Evolutionary conservation across 306 rosid genomes (phyloP).

Genomic region (Inga oerstediana): DNA sequence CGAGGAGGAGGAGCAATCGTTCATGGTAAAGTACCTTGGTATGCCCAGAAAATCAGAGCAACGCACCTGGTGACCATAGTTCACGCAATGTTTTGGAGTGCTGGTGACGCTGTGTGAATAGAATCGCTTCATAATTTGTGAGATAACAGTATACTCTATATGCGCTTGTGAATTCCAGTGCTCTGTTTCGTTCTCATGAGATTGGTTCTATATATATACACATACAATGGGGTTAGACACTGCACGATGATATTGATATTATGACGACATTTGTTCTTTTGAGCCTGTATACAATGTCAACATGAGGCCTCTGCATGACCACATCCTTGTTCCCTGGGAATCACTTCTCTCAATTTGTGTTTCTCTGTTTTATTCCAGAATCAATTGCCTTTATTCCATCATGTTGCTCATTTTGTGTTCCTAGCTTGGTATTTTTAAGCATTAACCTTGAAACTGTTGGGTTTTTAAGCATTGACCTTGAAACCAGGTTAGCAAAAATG

Average conservation of each 20-base stretch:
- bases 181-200: neutral
- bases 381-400: neutral
- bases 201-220: neutral
- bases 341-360: neutral
- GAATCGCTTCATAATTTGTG: neutral
- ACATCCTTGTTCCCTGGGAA: neutral
- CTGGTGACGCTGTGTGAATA: neutral
- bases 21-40: neutral
- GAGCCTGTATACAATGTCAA: neutral
- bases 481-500: neutral
- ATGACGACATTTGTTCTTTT: constrained; percentile 19
- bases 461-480: neutral
- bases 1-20: neutral
- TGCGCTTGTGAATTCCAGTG: neutral
- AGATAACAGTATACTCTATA: neutral
- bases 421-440: neutral
- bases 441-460: neutral
- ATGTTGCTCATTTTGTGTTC: neutral
- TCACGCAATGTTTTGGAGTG: too few species aligned
- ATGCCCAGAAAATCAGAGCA: neutral
- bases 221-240: neutral
- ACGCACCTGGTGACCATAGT: neutral
- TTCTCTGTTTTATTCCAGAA: neutral
- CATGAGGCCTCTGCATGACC: constrained; percentile 14
- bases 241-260: neutral